Base-by-base conservation (phyloP, 208 protist genomes). In the Leishmania mexicana region DNA sequence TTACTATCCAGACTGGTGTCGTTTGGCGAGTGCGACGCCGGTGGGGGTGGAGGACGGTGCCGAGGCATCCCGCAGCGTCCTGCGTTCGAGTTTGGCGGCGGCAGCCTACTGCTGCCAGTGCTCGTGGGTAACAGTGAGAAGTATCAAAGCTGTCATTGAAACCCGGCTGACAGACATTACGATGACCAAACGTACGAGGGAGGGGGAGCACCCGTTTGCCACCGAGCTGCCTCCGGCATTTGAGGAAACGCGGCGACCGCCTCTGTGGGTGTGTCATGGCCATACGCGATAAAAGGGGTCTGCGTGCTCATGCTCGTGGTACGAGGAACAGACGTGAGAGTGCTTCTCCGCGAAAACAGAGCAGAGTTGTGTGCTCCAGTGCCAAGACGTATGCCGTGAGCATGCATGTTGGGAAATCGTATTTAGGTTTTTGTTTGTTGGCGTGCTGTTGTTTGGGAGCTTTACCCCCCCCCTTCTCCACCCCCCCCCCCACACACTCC, bases 81-180 rank as follows among this genome's bases (percentile, higher is more conserved):
- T 97, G 65, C 57, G 75, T 51, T 57, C 74, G 47, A 81, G 81
- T 57, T 28, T 58, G 47, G 51, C 77, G 28, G 80, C 80, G 42
- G 94, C 93, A 47, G 94, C 93, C 31, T 97, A 97, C 85, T 96
- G 94, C 83, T 97, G 94, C 73, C 94, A 97, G 78, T 97, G 94
- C 80, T 94, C 93, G 47, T 97, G 92, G 92, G 83, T 95, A 42
- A 95, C 94, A 19, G 93, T 96, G 72, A 74, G 51, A 31, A 67
- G 70, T 28, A 45, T 79, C 11, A 81, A 81, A 68, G 90, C 85
- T 45, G 76, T 85, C 17, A 92, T 97, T 57, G 87, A 92, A 58
- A 96, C 92, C 19, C 85, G 77, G 24, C 77, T 95, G 47, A 85
- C 89, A 31, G 89, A 96, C 60, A 65, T 84, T 10, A 81, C 82